Percentiles rank a stretch among this genome's conserved stretches.
Evolutionary conservation across 176 grass and related monocot species (phyloP).

Genomic region (Paspalum vaginatum): DNA sequence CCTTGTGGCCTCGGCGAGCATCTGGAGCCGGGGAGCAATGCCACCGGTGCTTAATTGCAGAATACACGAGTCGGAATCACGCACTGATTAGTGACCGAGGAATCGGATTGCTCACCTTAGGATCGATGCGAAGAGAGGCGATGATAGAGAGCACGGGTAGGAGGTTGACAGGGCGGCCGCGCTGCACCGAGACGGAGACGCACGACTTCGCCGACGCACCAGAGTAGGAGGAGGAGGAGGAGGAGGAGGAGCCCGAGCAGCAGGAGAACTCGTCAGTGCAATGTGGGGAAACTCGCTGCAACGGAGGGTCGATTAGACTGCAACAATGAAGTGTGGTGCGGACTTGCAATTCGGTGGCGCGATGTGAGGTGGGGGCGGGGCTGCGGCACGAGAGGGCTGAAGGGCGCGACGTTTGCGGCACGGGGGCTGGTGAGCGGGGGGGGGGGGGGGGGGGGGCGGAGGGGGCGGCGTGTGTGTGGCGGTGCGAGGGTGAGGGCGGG

Average conservation of each 20-base stretch:
- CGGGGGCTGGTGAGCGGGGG: too few species aligned
- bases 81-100: too few species aligned
- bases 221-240: slow-evolving; percentile 41
- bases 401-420: too few species aligned
- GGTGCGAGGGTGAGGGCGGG: too few species aligned
- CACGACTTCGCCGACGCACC: slow-evolving; percentile 45
- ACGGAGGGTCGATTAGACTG: not conserved
- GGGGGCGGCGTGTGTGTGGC: too few species aligned
- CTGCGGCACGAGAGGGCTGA: too few species aligned
- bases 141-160: slow-evolving; percentile 48
- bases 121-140: slow-evolving; percentile 50
- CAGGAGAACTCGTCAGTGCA: slow-evolving; percentile 47
- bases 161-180: slow-evolving; percentile 27
- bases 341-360: too few species aligned
- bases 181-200: slow-evolving; percentile 41
- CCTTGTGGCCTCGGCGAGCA: slow-evolving; percentile 39
- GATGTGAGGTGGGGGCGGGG: not conserved
- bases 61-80: not conserved
- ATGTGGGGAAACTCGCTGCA: not conserved
- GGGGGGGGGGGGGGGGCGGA: too few species aligned
- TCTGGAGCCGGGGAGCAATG: slow-evolving; percentile 21
- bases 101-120: not conserved
- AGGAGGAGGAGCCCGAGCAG: too few species aligned
- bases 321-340: not conserved
- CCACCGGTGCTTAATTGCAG: not conserved